Evolutionary conservation across 169 alveolate species (phyloP), one percentile per base, ranked within the genome.

Genomic region (Eimeria necatrix): DNA sequence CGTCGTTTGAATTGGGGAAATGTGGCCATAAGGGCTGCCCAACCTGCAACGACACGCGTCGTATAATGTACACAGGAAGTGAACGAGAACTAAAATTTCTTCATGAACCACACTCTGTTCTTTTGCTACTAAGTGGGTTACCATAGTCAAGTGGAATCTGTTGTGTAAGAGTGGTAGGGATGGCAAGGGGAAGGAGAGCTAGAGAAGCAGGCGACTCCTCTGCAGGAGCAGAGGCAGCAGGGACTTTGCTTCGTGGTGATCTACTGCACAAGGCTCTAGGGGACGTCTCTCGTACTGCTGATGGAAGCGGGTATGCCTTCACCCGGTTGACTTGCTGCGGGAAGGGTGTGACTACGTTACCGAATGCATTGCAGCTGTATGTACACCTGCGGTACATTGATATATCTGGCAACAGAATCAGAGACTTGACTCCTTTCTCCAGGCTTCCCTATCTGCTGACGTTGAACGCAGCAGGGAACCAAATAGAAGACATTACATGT

Each of bases 231-330:
- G 93, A 88, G 20, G 80, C 86, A 8, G 93, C 49, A n/a, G 91
- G 83, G n/a, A 71, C 53, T 51, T 68, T 68, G 12, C 87, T 92
- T 22, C 24, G 60, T 4, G 95, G 93, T n/a, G 96, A 94, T 4
- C 60, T 94, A 2, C 94, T 94, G 32, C 71, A 94, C 26, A 53
- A 71, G 88, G 89, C 94, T 48, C 60, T 94, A 10, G 60, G 91
- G 70, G 96, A 94, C 59, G 96, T 94, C 56, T 59, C 94, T 6
- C 84, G 94, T 48, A 94, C 94, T 2, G 96, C 86, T 4, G 96
- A 94, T 70, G 96, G 96, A 51, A 85, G 94, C 48, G 94, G 96
- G 56, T 94, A 94, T 51, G 96, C 96, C 56, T 94, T 85, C 78
- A 91, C 83, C 12, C 83, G 94, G 12, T 68, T 94, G 71, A 88